These are phyloP conservation scores for Neospermospora avenae DNA, from an alignment of 2,329 filamentous ascomycete species.

Conservation along the genomic window DNA sequence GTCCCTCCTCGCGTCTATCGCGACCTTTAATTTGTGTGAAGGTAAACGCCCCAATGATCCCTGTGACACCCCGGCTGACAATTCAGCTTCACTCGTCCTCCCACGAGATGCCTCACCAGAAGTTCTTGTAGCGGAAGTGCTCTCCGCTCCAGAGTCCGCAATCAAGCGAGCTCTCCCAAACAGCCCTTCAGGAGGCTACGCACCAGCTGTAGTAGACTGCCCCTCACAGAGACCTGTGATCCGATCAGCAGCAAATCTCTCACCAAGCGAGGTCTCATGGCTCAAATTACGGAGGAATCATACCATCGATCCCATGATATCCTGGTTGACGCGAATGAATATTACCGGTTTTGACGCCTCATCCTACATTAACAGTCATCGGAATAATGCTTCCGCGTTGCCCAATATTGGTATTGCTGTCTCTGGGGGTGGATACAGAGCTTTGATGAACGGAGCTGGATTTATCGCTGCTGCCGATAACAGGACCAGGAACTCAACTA, in stretches of 20 bases:
- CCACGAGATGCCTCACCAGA: slow-evolving; percentile 28
- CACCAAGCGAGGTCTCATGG: slow-evolving; percentile 70
- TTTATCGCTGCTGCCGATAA: slow-evolving; percentile 75
- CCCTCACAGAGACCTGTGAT: slow-evolving; percentile 67
- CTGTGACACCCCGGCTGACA: not conserved
- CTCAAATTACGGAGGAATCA: slow-evolving; percentile 66
- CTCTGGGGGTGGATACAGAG: slow-evolving; percentile 82
- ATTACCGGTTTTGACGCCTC: slow-evolving; percentile 78
- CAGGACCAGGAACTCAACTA: slow-evolving; percentile 61
- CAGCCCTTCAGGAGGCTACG: slow-evolving; percentile 60
- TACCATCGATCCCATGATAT: slow-evolving; percentile 71
- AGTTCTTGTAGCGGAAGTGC: slow-evolving; percentile 24
- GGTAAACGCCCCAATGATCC: not conserved
- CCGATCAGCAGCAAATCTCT: slow-evolving; percentile 60
- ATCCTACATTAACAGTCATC: slow-evolving; percentile 62
- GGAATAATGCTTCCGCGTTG: slow-evolving; percentile 52
- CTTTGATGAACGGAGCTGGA: slow-evolving; percentile 81
- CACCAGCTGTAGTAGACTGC: slow-evolving; percentile 65
- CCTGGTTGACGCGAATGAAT: slow-evolving; percentile 67
- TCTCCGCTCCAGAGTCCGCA: slow-evolving; percentile 22
- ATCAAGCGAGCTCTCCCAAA: slow-evolving; percentile 33
- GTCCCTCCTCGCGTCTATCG: not conserved
- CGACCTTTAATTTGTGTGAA: slow-evolving; percentile 3
- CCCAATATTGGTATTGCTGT: slow-evolving; percentile 74
- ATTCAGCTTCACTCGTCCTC: slow-evolving; percentile 12